Percentiles rank a stretch among this genome's conserved stretches.
Conservation (phyloP, 2,329 filamentous ascomycete genomes). For the Nakataea oryzae region DNA sequence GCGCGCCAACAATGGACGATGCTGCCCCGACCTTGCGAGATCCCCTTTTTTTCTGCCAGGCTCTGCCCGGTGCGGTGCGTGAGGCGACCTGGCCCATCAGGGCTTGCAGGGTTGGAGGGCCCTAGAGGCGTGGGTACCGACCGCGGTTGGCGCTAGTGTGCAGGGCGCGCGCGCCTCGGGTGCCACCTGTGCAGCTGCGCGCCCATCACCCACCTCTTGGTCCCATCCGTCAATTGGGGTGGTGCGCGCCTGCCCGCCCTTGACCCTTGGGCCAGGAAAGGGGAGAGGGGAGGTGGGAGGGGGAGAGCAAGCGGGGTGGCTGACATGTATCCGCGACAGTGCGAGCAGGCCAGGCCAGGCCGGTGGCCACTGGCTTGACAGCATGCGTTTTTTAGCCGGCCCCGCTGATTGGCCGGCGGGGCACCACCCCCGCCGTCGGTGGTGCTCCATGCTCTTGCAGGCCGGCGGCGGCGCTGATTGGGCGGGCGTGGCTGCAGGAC, state of each 20-base stretch:
- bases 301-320: not conserved
- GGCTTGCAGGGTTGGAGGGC: not conserved
- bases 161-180: no score
- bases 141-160: not conserved
- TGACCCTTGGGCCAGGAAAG: not conserved
- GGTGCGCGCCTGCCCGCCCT: not conserved
- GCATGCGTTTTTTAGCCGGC: not conserved
- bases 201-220: not conserved
- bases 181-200: not conserved
- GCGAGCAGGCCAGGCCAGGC: not conserved
- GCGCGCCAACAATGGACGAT: not conserved
- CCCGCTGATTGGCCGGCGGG: constrained; percentile 3
- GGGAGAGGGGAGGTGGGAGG: no score
- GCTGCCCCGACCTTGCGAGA: not conserved
- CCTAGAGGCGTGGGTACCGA: not conserved
- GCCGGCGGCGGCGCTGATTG: constrained; percentile 14
- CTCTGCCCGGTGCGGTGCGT: not conserved
- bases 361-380: constrained; percentile 1
- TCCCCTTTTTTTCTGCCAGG: not conserved
- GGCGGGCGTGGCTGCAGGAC: constrained; percentile 7
- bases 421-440: constrained; percentile 7
- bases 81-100: not conserved
- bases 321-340: constrained; percentile 1
- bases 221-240: not conserved
- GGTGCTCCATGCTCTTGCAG: constrained; percentile 12